These are phyloP conservation scores for Xerocomus nothofagi DNA, from an alignment of 1,284 basidiomycete genomes.

Conservation along the genomic window DNA sequence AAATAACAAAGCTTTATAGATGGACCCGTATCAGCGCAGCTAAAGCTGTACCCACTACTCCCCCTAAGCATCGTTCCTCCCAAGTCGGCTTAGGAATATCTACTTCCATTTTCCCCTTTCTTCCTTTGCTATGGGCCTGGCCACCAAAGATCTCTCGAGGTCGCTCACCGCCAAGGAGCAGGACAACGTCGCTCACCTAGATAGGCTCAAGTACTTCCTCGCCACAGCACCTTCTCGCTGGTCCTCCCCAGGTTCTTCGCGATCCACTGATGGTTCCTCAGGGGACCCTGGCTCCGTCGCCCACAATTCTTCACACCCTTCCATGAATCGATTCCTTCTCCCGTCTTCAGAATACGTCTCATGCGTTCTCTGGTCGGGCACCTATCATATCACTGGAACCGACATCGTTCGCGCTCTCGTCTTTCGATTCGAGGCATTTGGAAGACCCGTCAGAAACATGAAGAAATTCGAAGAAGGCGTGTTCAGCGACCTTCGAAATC, in stretches of 20 bases:
- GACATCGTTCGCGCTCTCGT: slow-evolving; percentile 86
- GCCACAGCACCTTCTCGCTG: slow-evolving; percentile 80
- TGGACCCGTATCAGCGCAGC: slow-evolving; percentile 17
- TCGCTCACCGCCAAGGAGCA: slow-evolving; percentile 62
- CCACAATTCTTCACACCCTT: slow-evolving; percentile 54
- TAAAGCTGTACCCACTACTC: slow-evolving; percentile 18
- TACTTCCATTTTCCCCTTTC: slow-evolving; percentile 7
- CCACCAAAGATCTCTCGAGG: slow-evolving; percentile 36
- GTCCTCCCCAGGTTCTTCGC: slow-evolving; percentile 37
- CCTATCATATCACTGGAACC: slow-evolving; percentile 91
- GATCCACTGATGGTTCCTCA: slow-evolving; percentile 22
- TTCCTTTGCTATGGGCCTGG: slow-evolving; percentile 30
- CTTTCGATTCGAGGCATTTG: slow-evolving; percentile 89
- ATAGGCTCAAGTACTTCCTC: slow-evolving; percentile 82
- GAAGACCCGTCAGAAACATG: slow-evolving; percentile 76
- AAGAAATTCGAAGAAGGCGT: slow-evolving; percentile 94
- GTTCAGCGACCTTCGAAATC: slow-evolving; percentile 86
- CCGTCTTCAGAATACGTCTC: slow-evolving; percentile 86
- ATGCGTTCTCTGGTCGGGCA: slow-evolving; percentile 86
- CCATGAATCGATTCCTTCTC: slow-evolving; percentile 79
- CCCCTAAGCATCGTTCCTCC: slow-evolving; percentile 15
- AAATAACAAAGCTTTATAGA: slow-evolving; percentile 31
- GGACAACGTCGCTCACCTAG: slow-evolving; percentile 68
- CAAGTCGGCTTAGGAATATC: slow-evolving; percentile 3
- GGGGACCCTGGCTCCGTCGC: slow-evolving; percentile 20